A percentile compares a stretch with the other conserved stretches of the same genome.
phyloP scores from a whole-genome alignment of 257 asterid species.

The Nicotiana tabacum region DNA sequence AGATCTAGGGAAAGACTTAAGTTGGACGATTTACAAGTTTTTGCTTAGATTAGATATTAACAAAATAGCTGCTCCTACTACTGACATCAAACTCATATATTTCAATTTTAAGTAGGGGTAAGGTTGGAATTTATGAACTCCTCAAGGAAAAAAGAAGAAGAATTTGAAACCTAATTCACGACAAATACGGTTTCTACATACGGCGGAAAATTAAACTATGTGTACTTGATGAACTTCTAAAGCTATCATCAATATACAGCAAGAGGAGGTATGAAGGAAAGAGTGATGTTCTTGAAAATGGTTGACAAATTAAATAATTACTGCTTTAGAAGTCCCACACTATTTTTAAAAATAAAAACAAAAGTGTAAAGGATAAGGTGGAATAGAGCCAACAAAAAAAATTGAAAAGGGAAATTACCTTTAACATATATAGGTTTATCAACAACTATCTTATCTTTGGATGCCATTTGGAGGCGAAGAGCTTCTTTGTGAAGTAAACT shows the following conservation, averaged over 20 bases:
- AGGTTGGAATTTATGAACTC: neutral
- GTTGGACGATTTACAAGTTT: neutral
- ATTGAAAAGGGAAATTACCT: conserved; percentile 37
- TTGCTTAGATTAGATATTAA: neutral
- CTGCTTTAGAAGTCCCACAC: neutral
- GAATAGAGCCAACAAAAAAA: neutral
- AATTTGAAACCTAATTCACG: neutral
- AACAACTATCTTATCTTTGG: conserved; percentile 78
- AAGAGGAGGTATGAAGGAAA: neutral
- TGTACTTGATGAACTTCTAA: neutral
- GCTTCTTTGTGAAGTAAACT: conserved; percentile 99
- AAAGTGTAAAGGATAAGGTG: conserved; percentile 2
- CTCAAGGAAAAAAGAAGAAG: neutral
- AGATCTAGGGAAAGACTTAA: neutral
- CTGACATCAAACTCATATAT: neutral
- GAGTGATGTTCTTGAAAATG: neutral
- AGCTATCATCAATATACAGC: neutral
- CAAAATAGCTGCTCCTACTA: neutral
- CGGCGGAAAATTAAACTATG: neutral
- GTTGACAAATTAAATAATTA: neutral
- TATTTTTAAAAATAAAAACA: neutral
- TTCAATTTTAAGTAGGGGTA: neutral
- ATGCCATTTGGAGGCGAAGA: conserved; percentile 91
- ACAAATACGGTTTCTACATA: neutral
- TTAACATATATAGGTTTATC: conserved; percentile 90